These are phyloP conservation scores for Holtermanniella nyarrowii DNA, from an alignment of 768 basidiomycete genomes.

Conservation along the genomic window DNA sequence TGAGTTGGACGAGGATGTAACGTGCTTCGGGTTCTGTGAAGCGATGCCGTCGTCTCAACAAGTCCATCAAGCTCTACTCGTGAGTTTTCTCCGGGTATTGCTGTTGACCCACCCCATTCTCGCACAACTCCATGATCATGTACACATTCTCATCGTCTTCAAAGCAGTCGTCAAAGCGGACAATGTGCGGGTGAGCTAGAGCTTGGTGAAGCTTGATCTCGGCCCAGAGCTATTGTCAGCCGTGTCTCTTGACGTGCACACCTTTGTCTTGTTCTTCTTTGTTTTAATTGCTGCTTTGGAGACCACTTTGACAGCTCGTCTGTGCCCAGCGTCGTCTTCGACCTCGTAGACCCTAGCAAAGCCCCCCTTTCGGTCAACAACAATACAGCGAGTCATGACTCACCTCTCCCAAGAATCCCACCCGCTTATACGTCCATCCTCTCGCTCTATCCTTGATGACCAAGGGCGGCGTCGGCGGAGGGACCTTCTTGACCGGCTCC, in stretches of 20 bases:
- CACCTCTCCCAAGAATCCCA: constrained; percentile 85
- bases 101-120: constrained; percentile 56
- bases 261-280: constrained; percentile 96
- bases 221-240: constrained; percentile 65
- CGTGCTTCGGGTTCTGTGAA: constrained; percentile 88
- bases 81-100: too few species aligned
- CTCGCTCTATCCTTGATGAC: constrained; percentile 21
- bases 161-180: constrained; percentile 83
- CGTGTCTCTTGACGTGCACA: constrained; percentile 36
- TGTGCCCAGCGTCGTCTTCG: constrained; percentile 55
- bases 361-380: constrained; percentile 52
- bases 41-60: constrained; percentile 72
- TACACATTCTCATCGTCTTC: constrained; percentile 94
- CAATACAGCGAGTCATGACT: constrained; percentile 27
- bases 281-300: constrained; percentile 84
- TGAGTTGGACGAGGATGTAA: constrained; percentile 85
- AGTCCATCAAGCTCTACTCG: constrained; percentile 45
- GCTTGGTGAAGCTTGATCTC: constrained; percentile 97
- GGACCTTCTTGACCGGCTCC: constrained; percentile 14
- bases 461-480: constrained; percentile 27
- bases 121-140: constrained; percentile 89
- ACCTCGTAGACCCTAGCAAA: constrained; percentile 96
- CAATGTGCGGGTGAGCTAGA: constrained; percentile 84
- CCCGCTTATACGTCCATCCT: constrained; percentile 49
- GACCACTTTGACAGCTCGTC: constrained; percentile 85